Percentiles rank a stretch among this genome's conserved stretches.
Evolutionary conservation across 352 stramenopile species (phyloP).

Genomic region (Phytophthora hibernalis): DNA sequence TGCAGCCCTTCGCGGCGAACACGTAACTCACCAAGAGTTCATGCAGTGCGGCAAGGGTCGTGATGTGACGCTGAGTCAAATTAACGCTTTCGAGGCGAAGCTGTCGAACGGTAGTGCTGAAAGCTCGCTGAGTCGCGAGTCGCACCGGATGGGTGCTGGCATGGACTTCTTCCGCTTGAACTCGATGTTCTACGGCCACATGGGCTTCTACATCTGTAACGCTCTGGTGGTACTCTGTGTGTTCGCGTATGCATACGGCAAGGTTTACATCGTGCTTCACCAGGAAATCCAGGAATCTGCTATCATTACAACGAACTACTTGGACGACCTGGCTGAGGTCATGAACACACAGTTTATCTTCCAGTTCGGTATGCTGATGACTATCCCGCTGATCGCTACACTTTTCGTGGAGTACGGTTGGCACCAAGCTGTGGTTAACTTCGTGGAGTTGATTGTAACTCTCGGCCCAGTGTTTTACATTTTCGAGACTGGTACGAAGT

Average conservation of each 20-base stretch:
- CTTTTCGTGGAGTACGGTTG: constrained; percentile 87
- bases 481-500: constrained; percentile 88
- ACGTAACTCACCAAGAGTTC: constrained; percentile 86
- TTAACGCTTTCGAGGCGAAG: constrained; percentile 90
- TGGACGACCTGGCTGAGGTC: constrained; percentile 79
- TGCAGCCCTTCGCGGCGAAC: constrained; percentile 73
- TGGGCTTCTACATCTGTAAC: constrained; percentile 91
- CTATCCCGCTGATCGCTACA: constrained; percentile 83
- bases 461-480: constrained; percentile 90
- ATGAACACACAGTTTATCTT: constrained; percentile 91
- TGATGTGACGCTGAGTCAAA: constrained; percentile 90
- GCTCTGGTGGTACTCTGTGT: constrained; percentile 82
- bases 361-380: constrained; percentile 91
- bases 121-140: constrained; percentile 80
- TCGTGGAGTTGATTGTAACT: constrained; percentile 83
- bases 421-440: constrained; percentile 82
- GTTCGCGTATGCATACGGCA: constrained; percentile 84
- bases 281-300: constrained; percentile 72
- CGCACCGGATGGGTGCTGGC: constrained; percentile 79
- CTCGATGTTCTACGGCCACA: constrained; percentile 91
- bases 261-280: constrained; percentile 88
- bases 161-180: constrained; percentile 93
- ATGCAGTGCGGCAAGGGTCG: constrained; percentile 90
- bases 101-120: constrained; percentile 84
- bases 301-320: constrained; percentile 77